Base-by-base conservation (phyloP, 176 grass and related monocot genomes). In the Oryza longistaminata region DNA sequence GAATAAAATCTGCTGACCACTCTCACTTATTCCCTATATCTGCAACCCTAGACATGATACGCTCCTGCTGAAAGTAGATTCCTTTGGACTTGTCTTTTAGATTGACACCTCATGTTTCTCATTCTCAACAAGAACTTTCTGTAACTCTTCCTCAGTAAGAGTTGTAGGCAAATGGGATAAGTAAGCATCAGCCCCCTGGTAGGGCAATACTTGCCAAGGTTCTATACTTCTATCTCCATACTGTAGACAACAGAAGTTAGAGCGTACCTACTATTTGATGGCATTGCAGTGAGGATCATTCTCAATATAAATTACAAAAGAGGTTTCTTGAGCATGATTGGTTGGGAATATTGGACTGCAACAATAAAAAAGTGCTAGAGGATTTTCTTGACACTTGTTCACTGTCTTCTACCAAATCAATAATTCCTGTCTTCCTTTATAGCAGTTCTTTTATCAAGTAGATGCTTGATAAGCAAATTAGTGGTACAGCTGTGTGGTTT, bases 1-100 rank as follows among this genome's bases (percentile, higher is more conserved):
- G 89, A 96, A 96, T 96, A 93, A 88, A 96, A 96, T 97, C 94
- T 84, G 60, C 89, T 76, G 89, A 86, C 77, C 87, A 71, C 26
- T 34, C 71, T 88, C 81, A 88, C 66, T 91, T 94, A 92, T 93
- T 93, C 93, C 82, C 89, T 92, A 95, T 88, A 92, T 98, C 91
- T 91, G 44, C 72, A 86, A 76, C 87, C 86, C 61, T 90, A 82
- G 73, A 82, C 75, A 87, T 84, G 88, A 85, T 91, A 67, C 71
- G 82, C 69, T 80, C 82, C 61, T 81, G 74, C 6, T 64, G 79
- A 87, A 97, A 92, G 92, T 80, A 72, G 80, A 69, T 55, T 78
- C 88, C 78, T 97, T 97, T 92, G 92, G 88, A 94, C 90, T 83
- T 80, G 22, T 78, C 44, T 78, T 85, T 86, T 60, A 45, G 80